A percentile compares a stretch with the other conserved stretches of the same genome.
phyloP scores from a whole-genome alignment of 495 filamentous ascomycete genomes.

The Amniculicola lignicola region DNA sequence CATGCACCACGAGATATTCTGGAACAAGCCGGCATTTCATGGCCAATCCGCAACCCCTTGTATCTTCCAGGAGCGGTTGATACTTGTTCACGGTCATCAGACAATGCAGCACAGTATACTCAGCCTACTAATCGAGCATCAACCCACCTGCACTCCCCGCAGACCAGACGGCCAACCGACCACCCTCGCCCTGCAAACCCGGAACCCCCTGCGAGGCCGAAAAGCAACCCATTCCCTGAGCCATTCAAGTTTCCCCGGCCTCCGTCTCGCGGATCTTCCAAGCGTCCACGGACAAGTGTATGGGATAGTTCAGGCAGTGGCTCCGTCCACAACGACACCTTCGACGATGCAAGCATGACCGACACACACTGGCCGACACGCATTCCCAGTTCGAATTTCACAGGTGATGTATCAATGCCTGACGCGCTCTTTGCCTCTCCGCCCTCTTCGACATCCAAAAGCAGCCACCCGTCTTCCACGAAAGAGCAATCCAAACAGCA shows the following conservation, averaged over 20 bases:
- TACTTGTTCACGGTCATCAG: too few relatives aligned
- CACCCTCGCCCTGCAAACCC: conserved; percentile 5
- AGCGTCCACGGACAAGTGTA: background rate
- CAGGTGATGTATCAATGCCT: conserved; percentile 17
- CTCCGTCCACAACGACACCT: background rate
- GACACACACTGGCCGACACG: conserved; percentile 14
- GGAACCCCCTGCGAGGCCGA: conserved; percentile 15
- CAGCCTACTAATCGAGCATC: too few relatives aligned
- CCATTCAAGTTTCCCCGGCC: conserved; percentile 9
- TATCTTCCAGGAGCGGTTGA: conserved; percentile 9
- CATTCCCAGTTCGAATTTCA: background rate
- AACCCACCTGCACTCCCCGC: too few relatives aligned
- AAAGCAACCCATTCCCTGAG: conserved; percentile 12
- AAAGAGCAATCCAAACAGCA: conserved; percentile 4
- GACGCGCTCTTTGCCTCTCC: conserved; percentile 16
- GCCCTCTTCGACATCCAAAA: background rate
- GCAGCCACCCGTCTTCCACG: background rate
- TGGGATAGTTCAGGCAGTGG: background rate
- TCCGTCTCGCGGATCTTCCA: background rate
- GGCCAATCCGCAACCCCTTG: conserved; percentile 76
- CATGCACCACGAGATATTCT: conserved; percentile 76
- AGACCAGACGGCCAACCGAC: too few relatives aligned
- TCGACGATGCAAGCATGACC: conserved; percentile 21
- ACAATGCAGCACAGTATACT: too few relatives aligned
- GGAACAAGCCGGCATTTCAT: conserved; percentile 74